Percentiles rank a stretch among this genome's conserved stretches.
Conservation (phyloP, 2,329 filamentous ascomycete genomes). For the Pseudogymnoascus sp. region DNA sequence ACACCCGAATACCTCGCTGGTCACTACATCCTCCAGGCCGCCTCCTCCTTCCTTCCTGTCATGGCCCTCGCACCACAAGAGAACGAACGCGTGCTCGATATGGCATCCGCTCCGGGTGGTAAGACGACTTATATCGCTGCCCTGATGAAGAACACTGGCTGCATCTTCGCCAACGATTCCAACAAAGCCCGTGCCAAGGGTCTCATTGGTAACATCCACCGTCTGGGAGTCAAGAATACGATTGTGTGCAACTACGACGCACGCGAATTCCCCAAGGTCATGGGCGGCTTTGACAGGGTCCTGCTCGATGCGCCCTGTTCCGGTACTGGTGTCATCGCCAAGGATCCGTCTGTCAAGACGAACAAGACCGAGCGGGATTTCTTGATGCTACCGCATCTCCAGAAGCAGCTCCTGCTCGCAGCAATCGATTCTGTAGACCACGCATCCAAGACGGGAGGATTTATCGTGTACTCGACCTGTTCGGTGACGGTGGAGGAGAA, state of each 20-base stretch:
- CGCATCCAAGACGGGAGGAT: slow-evolving; percentile 83
- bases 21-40: slow-evolving; percentile 96
- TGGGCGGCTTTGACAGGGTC: slow-evolving; percentile 93
- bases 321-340: slow-evolving; percentile 93
- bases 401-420: slow-evolving; percentile 86
- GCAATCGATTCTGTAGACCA: slow-evolving; percentile 96
- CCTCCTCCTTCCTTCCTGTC: slow-evolving; percentile 91
- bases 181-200: slow-evolving; percentile 90
- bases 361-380: slow-evolving; percentile 97
- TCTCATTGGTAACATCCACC: slow-evolving; percentile 96
- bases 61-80: slow-evolving; percentile 96
- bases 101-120: slow-evolving; percentile 91
- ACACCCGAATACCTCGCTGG: slow-evolving; percentile 96
- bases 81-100: slow-evolving; percentile 79
- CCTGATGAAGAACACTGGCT: slow-evolving; percentile 94
- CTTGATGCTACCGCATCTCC: slow-evolving; percentile 81
- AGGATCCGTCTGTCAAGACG: slow-evolving; percentile 94
- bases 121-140: slow-evolving; percentile 97
- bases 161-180: slow-evolving; percentile 92
- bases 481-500: slow-evolving; percentile 91
- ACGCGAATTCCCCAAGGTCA: slow-evolving; percentile 84
- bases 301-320: slow-evolving; percentile 92
- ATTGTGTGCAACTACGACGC: slow-evolving; percentile 95
- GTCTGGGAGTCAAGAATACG: slow-evolving; percentile 85
- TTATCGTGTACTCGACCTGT: slow-evolving; percentile 94